Conservation (phyloP, 1,139 yeast species). For the Candida freyschussii region DNA sequence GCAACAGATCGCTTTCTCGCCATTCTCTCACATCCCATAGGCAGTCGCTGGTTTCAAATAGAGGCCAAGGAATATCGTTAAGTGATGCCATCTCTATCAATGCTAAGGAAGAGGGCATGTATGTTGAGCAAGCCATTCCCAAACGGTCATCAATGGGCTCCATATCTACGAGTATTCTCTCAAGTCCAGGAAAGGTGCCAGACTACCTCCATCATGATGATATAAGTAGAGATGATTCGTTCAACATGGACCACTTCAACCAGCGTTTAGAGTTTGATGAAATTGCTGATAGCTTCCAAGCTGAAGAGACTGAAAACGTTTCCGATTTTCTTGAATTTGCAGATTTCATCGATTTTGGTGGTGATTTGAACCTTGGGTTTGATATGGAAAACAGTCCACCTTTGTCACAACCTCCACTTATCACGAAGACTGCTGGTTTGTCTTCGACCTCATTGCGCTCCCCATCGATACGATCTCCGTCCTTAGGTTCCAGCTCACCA, state of each 20-base stretch:
- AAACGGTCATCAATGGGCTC: constrained; percentile 20
- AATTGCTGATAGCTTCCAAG: constrained; percentile 8
- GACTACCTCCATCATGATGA: constrained; percentile 16
- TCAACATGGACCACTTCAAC: constrained; percentile 20
- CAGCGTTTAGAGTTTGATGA: constrained; percentile 17
- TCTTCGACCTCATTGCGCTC: constrained; percentile 4
- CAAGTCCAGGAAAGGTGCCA: constrained; percentile 8
- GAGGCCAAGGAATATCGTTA: constrained; percentile 26
- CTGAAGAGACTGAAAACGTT: constrained; percentile 30
- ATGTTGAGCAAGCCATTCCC: constrained; percentile 32
- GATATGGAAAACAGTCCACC: constrained; percentile 11
- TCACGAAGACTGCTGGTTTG: too few relatives aligned
- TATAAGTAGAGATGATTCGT: constrained; percentile 25
- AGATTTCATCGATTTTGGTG: constrained; percentile 61
- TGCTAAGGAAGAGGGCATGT: constrained; percentile 38
- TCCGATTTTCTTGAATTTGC: constrained; percentile 51
- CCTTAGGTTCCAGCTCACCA: not conserved
- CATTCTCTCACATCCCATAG: constrained; percentile 36
- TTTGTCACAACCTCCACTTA: constrained; percentile 12
- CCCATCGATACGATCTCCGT: constrained; percentile 2
- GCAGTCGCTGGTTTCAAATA: constrained; percentile 14
- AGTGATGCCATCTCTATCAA: constrained; percentile 32
- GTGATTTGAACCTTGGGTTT: constrained; percentile 30
- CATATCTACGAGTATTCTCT: constrained; percentile 7
- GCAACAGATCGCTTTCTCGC: constrained; percentile 46